phyloP scores from a whole-genome alignment of 225 moss, liverwort and hornwort species.

The Ulota crispa region DNA sequence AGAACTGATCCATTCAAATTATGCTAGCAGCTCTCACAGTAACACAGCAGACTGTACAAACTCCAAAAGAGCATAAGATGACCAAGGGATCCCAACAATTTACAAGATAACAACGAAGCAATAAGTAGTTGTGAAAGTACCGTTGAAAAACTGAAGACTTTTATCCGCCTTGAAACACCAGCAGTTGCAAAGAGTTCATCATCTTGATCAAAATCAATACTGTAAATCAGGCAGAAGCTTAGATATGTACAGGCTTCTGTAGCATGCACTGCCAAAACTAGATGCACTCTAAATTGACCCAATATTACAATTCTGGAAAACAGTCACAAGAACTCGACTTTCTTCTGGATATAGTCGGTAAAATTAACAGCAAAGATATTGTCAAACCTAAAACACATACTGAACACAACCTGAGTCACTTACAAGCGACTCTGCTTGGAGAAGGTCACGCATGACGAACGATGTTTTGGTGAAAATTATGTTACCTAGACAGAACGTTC shows the following conservation, averaged over 20 bases:
- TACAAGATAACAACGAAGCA: not conserved
- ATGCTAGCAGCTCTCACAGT: not conserved
- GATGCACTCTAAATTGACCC: not conserved
- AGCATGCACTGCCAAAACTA: conserved; percentile 14
- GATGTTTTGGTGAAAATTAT: not conserved
- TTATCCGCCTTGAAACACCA: conserved; percentile 92
- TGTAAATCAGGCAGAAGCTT: conserved; percentile 40
- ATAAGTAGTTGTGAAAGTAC: conserved; percentile 35
- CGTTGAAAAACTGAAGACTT: conserved; percentile 81
- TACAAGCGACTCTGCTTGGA: conserved; percentile 4
- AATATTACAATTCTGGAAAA: not conserved
- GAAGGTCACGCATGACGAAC: conserved; percentile 5
- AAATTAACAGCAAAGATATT: conserved; percentile 10
- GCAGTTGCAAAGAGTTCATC: conserved; percentile 95
- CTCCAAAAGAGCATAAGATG: not conserved
- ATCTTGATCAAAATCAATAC: conserved; percentile 87
- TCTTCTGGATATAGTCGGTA: not conserved
- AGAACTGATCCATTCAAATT: conserved; percentile 3
- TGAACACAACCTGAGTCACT: conserved; percentile 4
- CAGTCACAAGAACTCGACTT: not conserved
- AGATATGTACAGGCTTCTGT: conserved; percentile 3
- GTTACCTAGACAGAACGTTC: conserved; percentile 86
- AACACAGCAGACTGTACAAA: conserved; percentile 4
- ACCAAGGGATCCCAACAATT: not conserved
- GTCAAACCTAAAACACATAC: not conserved